Base-by-base conservation (phyloP, 768 basidiomycete species). In the Calvatia gigantea region DNA sequence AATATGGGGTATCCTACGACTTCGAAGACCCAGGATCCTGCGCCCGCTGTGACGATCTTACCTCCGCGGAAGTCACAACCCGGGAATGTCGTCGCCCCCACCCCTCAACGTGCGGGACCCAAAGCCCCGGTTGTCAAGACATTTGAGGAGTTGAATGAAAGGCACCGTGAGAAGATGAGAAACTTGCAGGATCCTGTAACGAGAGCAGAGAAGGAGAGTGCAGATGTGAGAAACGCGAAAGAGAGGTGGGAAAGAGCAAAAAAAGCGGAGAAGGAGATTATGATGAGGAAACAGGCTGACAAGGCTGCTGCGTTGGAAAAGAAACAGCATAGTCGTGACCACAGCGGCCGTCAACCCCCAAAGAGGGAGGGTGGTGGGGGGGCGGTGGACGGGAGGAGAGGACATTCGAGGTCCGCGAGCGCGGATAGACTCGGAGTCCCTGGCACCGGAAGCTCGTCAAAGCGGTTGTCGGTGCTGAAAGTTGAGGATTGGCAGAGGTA, bases 401-500 rank as follows among this genome's bases (percentile, higher is more conserved):
- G 54, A 9, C 76, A 82, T 66, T 73, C 76, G 25, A 81, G 85
- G 17, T 79, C 82, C 47, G 63, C 82, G 67, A 90, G 85, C 62
- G 84, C 80, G 8, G 82, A 85, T 64, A 80, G 78, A 67, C 74
- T 91, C 12, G 82, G 77, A 41, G 64, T 68, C 25, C 65, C 62
- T 6, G 56, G 27, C 73, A 67, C 62, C 6, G 57, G 27, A 73
- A 81, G 44, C 78, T 78, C 84, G 32, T 83, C 86, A 41, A 83
- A 81, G 62, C 82, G 87, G 44, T 67, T 86, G 68, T 90, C 89
- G 38, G 83, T 79, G 65, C 69, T 91, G 75, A 90, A 91, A 66
- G 90, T 92, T 37, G 87, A 91, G 67, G 90, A 91, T 65, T 92
- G 91, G 90, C 85, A 89, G 69, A 80, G 81, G 60, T 79, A 84